Evolutionary conservation across 192 early-diverging fungal species (phyloP), one percentile per base, ranked within the genome.

Genomic region (Diversispora eburnea): DNA sequence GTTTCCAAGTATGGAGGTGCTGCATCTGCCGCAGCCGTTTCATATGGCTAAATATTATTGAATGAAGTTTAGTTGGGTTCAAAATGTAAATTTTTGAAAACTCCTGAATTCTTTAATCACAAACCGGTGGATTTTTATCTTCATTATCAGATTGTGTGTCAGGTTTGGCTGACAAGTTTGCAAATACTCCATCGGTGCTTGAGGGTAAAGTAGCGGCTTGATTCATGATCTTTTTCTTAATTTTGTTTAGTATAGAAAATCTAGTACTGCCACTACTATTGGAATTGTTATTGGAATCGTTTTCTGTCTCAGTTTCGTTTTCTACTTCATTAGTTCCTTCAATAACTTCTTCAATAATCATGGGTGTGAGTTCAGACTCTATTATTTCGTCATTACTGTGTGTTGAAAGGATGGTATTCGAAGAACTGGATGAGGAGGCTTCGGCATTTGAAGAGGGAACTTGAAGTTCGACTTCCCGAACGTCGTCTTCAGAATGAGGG

Each of bases 1-100:
- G 93, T 91, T 79, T 92, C 90, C 79, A 88, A 87, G 77, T 94
- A 93, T 13, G 88, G 84, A 20, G 93, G 91, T 6, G 91, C 80
- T 61, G 86, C 81, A 77, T 94, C 91, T 39, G 82, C 82, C 42
- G 90, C 89, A 13, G 90, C 93, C 54, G 91, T 88, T 61, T 90
- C 87, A 82, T 98, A 98, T 56, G 79, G 74, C 79, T 80, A 47
- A 58, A 39, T 13, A 72, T 3, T n/a, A 33, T 19, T 15, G 48
- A 19, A 3, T 33, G 46, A 47, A 20, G 41, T 19, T 47, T 15
- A 68, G 52, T 42, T 64, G 19, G 19, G 56, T 1, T 47, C 67
- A 65, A 56, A 17, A 75, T n/a, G 80, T 79, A 45, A 85, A 57
- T 8, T 77, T 55, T 77, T 80, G 79, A 45, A 74, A 76, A 55